Percentiles rank a stretch among this genome's conserved stretches.
Evolutionary conservation across 441 rosid genomes (phyloP).

Genomic region (Rhodomyrtus psidioides): DNA sequence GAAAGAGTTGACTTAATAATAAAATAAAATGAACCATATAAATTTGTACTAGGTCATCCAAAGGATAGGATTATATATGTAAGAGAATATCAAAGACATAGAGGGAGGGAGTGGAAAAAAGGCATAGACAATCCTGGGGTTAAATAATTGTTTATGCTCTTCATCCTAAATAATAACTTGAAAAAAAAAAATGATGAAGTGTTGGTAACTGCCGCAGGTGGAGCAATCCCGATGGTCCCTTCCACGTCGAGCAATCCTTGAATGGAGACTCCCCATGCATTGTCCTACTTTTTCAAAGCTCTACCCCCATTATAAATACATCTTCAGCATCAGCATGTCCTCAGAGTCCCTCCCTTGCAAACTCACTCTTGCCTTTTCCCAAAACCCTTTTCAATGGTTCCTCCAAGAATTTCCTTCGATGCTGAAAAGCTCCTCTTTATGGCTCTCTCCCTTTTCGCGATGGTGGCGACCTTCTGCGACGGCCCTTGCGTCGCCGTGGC

Average conservation of each 20-base stretch:
- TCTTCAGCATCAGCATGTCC: too few species aligned
- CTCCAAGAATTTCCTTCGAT: not conserved
- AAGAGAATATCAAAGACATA: too few species aligned
- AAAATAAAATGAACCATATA: too few species aligned
- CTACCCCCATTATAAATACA: too few species aligned
- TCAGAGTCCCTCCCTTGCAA: not conserved
- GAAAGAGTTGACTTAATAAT: too few species aligned
- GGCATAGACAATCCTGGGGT: not conserved
- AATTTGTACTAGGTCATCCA: too few species aligned
- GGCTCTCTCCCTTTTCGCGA: not conserved
- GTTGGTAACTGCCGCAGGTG: not conserved
- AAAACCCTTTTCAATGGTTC: not conserved
- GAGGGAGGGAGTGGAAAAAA: too few species aligned
- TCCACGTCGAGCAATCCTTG: not conserved
- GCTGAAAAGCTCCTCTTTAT: not conserved
- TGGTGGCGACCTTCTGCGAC: not conserved
- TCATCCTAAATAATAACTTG: not conserved
- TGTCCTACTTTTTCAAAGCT: not conserved
- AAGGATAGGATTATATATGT: not conserved
- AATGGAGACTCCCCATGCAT: not conserved
- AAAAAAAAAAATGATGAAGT: not conserved
- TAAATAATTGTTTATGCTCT: not conserved
- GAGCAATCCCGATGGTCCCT: not conserved
- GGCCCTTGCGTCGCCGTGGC: not conserved
- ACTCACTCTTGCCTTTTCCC: not conserved